Percentiles rank a stretch among this genome's conserved stretches.
These are phyloP conservation scores for Suhomyces sp. DNA, from an alignment of 805 yeast species.

Conservation along the genomic window DNA sequence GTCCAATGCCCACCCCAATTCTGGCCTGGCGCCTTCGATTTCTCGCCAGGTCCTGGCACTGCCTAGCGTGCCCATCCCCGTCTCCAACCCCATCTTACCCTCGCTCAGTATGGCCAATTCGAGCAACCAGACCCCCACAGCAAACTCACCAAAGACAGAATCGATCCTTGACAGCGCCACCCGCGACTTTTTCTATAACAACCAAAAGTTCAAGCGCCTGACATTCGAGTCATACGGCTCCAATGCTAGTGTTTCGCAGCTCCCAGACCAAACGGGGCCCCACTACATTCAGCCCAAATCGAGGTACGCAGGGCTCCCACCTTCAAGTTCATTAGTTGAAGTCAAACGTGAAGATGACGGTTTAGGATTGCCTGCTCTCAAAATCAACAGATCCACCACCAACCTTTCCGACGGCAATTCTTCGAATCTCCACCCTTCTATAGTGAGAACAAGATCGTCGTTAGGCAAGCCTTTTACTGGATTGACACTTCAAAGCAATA, in stretches of 20 bases:
- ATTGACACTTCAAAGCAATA: conserved; percentile 22
- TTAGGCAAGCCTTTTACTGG: conserved; percentile 15
- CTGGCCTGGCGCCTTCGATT: neutral
- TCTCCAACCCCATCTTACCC: conserved; percentile 28
- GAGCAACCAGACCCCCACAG: conserved; percentile 16
- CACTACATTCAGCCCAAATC: conserved; percentile 47
- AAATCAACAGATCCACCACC: conserved; percentile 29
- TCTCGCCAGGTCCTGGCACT: conserved; percentile 5
- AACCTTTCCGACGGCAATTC: conserved; percentile 11
- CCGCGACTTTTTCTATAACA: conserved; percentile 50
- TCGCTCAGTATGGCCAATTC: conserved; percentile 38
- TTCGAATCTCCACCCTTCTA: conserved; percentile 7
- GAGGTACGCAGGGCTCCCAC: conserved; percentile 25
- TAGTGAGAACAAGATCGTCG: conserved; percentile 15
- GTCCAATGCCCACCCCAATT: neutral
- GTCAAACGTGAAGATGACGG: conserved; percentile 28
- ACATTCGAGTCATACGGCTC: neutral
- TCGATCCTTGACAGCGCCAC: conserved; percentile 4
- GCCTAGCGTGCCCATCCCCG: conserved; percentile 8
- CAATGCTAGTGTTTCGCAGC: neutral
- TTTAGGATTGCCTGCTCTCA: conserved; percentile 35
- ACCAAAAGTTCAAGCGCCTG: conserved; percentile 10
- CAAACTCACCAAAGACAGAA: conserved; percentile 10
- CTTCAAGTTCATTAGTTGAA: conserved; percentile 32
- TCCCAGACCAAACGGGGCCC: conserved; percentile 24